These are phyloP conservation scores for Trametes punicea DNA, from an alignment of 768 basidiomycete species.

Conservation along the genomic window DNA sequence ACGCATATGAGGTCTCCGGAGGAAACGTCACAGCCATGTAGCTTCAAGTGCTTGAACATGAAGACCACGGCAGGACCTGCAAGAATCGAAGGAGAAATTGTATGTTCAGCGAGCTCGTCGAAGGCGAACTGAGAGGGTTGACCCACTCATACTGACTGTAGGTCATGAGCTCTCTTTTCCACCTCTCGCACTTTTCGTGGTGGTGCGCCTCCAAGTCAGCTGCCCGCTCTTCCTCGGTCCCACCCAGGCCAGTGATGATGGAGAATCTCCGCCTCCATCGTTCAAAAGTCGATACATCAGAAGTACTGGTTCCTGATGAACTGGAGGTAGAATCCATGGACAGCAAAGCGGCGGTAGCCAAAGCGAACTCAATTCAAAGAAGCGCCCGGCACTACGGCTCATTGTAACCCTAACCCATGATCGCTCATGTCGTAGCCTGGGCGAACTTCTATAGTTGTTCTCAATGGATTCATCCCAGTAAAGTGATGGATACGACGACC, in stretches of 20 bases:
- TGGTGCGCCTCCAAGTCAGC: constrained; percentile 35
- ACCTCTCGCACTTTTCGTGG: constrained; percentile 47
- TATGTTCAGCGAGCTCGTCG: neutral
- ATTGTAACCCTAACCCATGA: too few species aligned
- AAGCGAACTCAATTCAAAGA: too few species aligned
- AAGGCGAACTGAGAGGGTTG: neutral
- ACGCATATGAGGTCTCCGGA: constrained; percentile 75
- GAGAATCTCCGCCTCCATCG: constrained; percentile 50
- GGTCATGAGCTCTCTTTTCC: constrained; percentile 46
- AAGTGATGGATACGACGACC: too few species aligned
- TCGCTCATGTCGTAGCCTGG: too few species aligned
- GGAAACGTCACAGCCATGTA: constrained; percentile 69
- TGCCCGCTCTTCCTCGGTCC: constrained; percentile 41
- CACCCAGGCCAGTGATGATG: constrained; percentile 48
- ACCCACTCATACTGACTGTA: constrained; percentile 41
- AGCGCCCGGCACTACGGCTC: too few species aligned
- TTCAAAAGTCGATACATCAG: constrained; percentile 37
- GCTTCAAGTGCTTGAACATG: constrained; percentile 86
- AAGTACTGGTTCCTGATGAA: constrained; percentile 15
- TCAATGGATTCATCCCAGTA: too few species aligned
- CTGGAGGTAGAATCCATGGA: constrained; percentile 8
- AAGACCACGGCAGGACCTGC: constrained; percentile 84
- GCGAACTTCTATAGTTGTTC: too few species aligned
- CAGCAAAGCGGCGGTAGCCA: too few species aligned
- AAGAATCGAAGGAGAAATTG: neutral